A percentile compares a stretch with the other conserved stretches of the same genome.
Conservation (phyloP, 306 rosid species). For the Cucurbita ficifolia region DNA sequence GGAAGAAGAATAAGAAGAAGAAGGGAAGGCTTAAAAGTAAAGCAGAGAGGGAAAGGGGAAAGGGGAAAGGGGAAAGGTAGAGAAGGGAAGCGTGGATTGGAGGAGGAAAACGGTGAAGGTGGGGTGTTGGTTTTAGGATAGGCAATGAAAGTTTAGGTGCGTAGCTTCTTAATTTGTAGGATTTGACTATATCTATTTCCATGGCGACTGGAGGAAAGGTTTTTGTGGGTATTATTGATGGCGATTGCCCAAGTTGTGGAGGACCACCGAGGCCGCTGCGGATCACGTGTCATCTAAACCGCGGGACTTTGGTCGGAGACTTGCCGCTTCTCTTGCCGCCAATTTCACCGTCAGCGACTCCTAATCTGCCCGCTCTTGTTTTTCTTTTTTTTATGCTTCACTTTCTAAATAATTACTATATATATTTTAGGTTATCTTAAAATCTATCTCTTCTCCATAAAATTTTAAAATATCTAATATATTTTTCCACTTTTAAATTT, state of each 20-base stretch:
- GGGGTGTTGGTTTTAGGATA: not conserved
- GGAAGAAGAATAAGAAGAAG: not conserved
- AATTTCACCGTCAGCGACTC: constrained; percentile 8
- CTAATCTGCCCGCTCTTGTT: not conserved
- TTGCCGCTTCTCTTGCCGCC: constrained; percentile 14
- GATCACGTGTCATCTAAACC: constrained; percentile 10
- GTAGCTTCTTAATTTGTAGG: not conserved
- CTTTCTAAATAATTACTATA: too few relatives aligned
- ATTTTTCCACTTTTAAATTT: too few relatives aligned
- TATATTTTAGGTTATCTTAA: too few relatives aligned
- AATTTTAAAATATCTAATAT: too few relatives aligned
- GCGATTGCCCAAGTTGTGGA: not conserved
- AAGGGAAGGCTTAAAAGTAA: not conserved
- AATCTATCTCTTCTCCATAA: too few relatives aligned
- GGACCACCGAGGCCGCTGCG: not conserved
- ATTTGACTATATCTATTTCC: not conserved
- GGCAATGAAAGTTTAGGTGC: not conserved
- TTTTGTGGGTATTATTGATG: not conserved
- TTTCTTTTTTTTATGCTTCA: too few relatives aligned
- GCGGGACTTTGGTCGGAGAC: constrained; percentile 10
- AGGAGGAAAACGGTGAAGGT: too few relatives aligned
- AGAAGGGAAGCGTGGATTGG: too few relatives aligned
- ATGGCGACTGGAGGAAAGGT: not conserved
- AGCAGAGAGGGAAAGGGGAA: not conserved
- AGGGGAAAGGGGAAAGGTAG: not conserved